These are phyloP conservation scores for Syncephalis plumigaleata DNA, from an alignment of 371 early-diverging fungal genomes.

Conservation along the genomic window DNA sequence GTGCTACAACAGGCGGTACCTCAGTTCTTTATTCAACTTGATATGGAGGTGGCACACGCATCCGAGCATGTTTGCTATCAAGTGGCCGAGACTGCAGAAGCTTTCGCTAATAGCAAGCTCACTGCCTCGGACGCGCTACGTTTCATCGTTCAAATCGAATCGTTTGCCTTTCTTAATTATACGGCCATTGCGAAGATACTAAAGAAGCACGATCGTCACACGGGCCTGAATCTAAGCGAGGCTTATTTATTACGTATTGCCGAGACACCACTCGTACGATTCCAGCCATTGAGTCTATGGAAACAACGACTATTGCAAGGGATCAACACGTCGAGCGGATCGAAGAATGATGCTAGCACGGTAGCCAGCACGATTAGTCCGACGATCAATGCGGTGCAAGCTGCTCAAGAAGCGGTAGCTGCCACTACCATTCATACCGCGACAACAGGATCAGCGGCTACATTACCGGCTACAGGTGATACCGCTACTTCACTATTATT, in stretches of 20 bases:
- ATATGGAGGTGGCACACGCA: constrained; percentile 32
- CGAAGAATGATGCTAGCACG: constrained; percentile 8
- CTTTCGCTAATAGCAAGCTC: constrained; percentile 5
- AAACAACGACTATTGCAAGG: constrained; percentile 44
- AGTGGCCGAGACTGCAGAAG: constrained; percentile 10
- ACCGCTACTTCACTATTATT: no score
- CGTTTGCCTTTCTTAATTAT: constrained; percentile 38
- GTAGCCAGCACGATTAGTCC: constrained; percentile 8
- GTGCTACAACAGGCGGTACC: constrained; percentile 15
- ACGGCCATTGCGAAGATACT: constrained; percentile 45
- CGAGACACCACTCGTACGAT: constrained; percentile 35
- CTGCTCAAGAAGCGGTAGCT: constrained; percentile 2
- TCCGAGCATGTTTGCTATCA: constrained; percentile 22
- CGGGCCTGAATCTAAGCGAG: constrained; percentile 48
- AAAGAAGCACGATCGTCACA: constrained; percentile 46
- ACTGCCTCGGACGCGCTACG: constrained; percentile 17
- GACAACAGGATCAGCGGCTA: constrained; percentile 8
- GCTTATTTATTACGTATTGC: constrained; percentile 52
- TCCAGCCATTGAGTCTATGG: constrained; percentile 30
- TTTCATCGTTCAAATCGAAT: constrained; percentile 26
- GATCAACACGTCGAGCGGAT: constrained; percentile 12
- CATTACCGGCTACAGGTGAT: no score
- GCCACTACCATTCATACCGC: constrained; percentile 7
- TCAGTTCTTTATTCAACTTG: constrained; percentile 37
- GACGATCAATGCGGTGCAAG: constrained; percentile 1